phyloP scores from a whole-genome alignment of 805 yeast genomes.

The Spathaspora gorwiae region DNA sequence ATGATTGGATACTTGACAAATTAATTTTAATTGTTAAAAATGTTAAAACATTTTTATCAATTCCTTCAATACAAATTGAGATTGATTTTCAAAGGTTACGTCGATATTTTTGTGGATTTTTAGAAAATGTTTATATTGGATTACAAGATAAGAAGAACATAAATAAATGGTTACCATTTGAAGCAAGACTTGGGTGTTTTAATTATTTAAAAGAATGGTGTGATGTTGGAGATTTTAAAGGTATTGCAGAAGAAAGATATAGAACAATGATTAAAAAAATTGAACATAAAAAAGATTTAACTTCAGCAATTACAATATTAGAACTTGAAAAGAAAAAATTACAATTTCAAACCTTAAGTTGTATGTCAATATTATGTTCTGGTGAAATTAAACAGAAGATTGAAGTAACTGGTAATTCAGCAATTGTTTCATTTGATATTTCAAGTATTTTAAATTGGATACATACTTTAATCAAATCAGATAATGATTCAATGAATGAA shows the following conservation, averaged over 20 bases:
- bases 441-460: constrained; percentile 73
- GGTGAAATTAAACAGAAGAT: constrained; percentile 60
- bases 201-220: constrained; percentile 90
- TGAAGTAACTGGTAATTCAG: constrained; percentile 42
- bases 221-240: constrained; percentile 69
- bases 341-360: constrained; percentile 67
- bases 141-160: constrained; percentile 36
- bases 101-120: constrained; percentile 75
- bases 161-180: constrained; percentile 71
- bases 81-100: constrained; percentile 74
- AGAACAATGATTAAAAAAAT: constrained; percentile 45
- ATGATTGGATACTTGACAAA: constrained; percentile 64
- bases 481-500: constrained; percentile 43
- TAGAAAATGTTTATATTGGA: constrained; percentile 70
- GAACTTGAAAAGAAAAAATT: constrained; percentile 74
- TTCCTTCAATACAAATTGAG: constrained; percentile 54
- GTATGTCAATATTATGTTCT: constrained; percentile 78
- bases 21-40: constrained; percentile 59
- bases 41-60: constrained; percentile 55
- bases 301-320: constrained; percentile 64
- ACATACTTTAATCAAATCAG: constrained; percentile 60
- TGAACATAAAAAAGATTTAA: constrained; percentile 34
- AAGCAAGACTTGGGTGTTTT: constrained; percentile 78
- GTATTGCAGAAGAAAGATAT: constrained; percentile 64
- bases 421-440: constrained; percentile 66